phyloP scores from a whole-genome alignment of 495 filamentous ascomycete species.

The Cudoniella acicularis region DNA sequence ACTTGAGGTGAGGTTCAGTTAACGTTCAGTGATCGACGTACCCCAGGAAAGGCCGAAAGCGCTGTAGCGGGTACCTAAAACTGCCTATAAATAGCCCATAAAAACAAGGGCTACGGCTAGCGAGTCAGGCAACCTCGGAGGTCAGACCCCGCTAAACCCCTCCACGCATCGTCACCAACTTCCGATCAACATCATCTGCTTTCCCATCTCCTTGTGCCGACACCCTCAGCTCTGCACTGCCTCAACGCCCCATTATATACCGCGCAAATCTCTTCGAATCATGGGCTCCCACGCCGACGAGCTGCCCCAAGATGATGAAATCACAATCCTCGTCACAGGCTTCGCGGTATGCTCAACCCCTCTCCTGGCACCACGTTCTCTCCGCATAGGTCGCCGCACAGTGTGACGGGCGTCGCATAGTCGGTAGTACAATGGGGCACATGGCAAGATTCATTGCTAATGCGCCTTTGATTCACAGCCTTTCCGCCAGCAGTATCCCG shows the following conservation, averaged over 20 bases:
- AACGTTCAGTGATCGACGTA: no score
- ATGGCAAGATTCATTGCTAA: constrained; percentile 7
- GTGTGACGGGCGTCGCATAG: neutral
- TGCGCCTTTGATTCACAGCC: constrained; percentile 41
- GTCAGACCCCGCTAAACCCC: neutral
- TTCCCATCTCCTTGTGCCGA: neutral
- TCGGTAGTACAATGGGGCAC: neutral
- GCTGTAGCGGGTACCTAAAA: no score
- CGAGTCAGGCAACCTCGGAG: no score
- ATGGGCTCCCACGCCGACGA: constrained; percentile 11
- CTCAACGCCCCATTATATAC: neutral
- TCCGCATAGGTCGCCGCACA: no score
- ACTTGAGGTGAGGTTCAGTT: no score
- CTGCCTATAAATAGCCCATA: no score
- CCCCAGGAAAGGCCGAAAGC: no score
- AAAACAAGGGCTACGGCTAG: no score
- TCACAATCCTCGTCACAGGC: constrained; percentile 69
- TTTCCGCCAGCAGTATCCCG: constrained; percentile 57
- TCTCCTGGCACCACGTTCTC: neutral
- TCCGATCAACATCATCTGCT: neutral
- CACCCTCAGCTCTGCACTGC: neutral
- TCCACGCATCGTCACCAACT: neutral
- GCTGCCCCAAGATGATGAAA: constrained; percentile 37
- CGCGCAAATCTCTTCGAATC: neutral
- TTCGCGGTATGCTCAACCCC: constrained; percentile 57